Evolutionary conservation across 306 rosid genomes (phyloP).

Genomic region (Casuarina glauca): DNA sequence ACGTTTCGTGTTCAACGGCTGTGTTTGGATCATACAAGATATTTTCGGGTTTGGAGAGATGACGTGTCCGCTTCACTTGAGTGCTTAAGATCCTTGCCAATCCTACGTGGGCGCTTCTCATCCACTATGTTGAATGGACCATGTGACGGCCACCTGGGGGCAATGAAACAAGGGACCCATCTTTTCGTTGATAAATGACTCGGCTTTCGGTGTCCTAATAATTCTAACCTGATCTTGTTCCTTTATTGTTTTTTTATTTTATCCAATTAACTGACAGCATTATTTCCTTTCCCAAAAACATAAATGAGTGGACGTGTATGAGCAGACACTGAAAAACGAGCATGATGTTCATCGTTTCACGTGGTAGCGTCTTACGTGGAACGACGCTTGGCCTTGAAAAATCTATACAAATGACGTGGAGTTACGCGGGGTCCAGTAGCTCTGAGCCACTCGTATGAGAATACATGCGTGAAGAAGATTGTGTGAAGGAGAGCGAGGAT

Average conservation of each 20-base stretch:
- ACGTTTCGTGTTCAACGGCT: neutral
- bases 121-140: slow-evolving; percentile 26
- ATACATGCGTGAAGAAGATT: slow-evolving; percentile 9
- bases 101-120: slow-evolving; percentile 33
- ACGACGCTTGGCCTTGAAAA: neutral
- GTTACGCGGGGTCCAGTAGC: neutral
- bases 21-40: neutral
- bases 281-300: neutral
- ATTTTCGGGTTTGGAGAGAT: slow-evolving; percentile 9
- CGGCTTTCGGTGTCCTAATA: slow-evolving; percentile 9
- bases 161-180: neutral
- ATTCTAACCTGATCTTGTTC: neutral
- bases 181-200: neutral
- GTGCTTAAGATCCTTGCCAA: slow-evolving; percentile 7
- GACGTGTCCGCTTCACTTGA: slow-evolving; percentile 13
- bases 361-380: slow-evolving; percentile 17
- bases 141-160: slow-evolving; percentile 44
- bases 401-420: slow-evolving; percentile 26
- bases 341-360: neutral
- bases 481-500: neutral
- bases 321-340: too few relatives aligned
- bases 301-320: neutral
- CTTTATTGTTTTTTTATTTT: neutral
- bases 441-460: neutral
- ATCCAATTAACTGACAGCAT: neutral